Evolutionary conservation across 768 basidiomycete genomes (phyloP), one percentile per base, ranked within the genome.

Genomic region (Boletus coccyginus): DNA sequence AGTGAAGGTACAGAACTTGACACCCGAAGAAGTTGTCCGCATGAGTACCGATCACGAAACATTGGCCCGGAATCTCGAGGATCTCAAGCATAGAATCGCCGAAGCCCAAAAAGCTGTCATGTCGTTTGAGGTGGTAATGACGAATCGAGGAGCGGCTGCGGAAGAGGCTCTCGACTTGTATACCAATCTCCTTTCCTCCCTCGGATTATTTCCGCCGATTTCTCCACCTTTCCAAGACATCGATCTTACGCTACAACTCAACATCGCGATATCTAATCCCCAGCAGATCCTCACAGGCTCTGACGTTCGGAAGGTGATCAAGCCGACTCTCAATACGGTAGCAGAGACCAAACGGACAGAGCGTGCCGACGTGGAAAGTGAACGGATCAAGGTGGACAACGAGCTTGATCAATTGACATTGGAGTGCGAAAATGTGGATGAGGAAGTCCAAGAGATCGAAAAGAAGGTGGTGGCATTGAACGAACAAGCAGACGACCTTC

Each of bases 11-110:
- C 97, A 99, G 70, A 95, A 97, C 66, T 80, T 99, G 43, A 84
- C 90, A 2, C 89, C 90, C 0, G 92, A 95, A 70, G 95, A 99
- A 72, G 93, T 97, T 41, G 74, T 83, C 52, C 86, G 86, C 38
- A 95, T 99, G 92, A 94, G 88, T 64, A 85, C 85, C 6, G 94
- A 98, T 61, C 88, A 93, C 55, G 91, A 94, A 62, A 83, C 78
- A 29, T 78, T 96, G 36, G 76, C 82, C 5, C 81, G 85, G 49
- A 88, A 81, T 62, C 73, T 94, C 52, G 86, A 88, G 59, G 90
- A 91, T 57, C 81, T 94, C 52, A 87, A 84, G 60, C 77, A 82
- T 57, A 93, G 88, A 66, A 82, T 92, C 9, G 72, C 83, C 0
- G 88, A 94, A 62, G 84, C 87, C 3, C 86, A 87, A 56, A 83